Conservation (phyloP, 768 basidiomycete genomes). For the Phlegmacium glaucopus region DNA sequence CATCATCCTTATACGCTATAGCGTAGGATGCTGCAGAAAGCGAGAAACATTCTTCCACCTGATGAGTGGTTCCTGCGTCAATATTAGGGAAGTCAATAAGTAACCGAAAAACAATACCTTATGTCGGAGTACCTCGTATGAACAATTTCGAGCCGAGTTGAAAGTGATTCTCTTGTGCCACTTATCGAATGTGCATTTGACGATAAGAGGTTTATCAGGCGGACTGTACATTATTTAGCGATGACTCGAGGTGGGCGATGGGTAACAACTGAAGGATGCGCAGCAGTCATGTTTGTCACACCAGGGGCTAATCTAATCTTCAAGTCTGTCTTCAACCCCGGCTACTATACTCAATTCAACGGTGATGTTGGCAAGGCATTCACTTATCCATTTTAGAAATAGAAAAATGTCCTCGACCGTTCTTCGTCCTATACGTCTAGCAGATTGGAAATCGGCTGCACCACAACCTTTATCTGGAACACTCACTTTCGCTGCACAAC, state of each 20-base stretch:
- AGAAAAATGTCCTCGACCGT: constrained; percentile 23
- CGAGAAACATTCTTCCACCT: constrained; percentile 87
- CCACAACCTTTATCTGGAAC: constrained; percentile 51
- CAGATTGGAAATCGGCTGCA: constrained; percentile 70
- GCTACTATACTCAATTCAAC: too few species aligned
- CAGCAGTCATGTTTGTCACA: too few species aligned
- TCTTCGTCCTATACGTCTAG: constrained; percentile 32
- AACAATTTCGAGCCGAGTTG: constrained; percentile 73
- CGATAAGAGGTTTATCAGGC: constrained; percentile 75
- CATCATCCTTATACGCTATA: constrained; percentile 86
- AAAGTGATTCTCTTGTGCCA: constrained; percentile 78
- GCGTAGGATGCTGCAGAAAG: constrained; percentile 66
- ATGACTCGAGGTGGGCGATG: not conserved
- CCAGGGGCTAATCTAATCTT: too few species aligned
- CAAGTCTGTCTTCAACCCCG: too few species aligned
- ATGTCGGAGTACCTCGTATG: constrained; percentile 66
- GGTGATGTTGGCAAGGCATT: constrained; percentile 9
- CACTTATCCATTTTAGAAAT: constrained; percentile 2
- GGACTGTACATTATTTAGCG: constrained; percentile 32
- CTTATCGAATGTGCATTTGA: constrained; percentile 80
- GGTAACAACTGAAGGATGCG: not conserved
- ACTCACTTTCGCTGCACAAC: constrained; percentile 64
- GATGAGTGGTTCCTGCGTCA: constrained; percentile 8
- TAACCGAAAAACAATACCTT: constrained; percentile 49
- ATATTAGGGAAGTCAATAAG: not conserved